A percentile compares a stretch with the other conserved stretches of the same genome.
Evolutionary conservation across 2,329 filamentous ascomycete species (phyloP).

Genomic region (Trichoderma sp.): DNA sequence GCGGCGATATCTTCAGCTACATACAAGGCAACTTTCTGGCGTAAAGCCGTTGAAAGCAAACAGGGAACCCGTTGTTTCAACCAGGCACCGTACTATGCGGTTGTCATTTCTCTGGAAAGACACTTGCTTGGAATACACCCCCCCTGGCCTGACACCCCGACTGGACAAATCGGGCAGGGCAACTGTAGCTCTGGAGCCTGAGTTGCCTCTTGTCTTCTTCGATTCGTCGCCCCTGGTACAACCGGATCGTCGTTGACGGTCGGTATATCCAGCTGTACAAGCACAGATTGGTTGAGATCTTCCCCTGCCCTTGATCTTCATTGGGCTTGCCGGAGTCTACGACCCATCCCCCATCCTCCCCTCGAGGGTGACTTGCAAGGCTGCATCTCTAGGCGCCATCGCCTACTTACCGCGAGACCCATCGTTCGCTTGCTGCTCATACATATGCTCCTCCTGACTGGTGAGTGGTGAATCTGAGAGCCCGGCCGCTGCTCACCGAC

Average conservation of each 20-base stretch:
- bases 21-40: neutral
- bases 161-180: conserved; percentile 11
- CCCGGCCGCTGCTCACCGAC: conserved; percentile 14
- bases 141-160: neutral
- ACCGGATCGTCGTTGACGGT: conserved; percentile 1
- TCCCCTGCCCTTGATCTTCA: neutral
- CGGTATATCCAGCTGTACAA: conserved; percentile 11
- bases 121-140: neutral
- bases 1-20: conserved; percentile 5
- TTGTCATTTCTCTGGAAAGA: neutral
- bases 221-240: neutral
- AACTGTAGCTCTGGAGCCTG: conserved; percentile 19
- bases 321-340: neutral
- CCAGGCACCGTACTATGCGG: neutral
- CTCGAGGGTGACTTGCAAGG: conserved; percentile 15
- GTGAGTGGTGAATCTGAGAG: conserved; percentile 14
- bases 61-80: neutral
- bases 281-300: conserved; percentile 10
- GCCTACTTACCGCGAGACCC: conserved; percentile 18
- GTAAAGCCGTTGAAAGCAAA: neutral
- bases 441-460: conserved; percentile 1
- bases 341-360: neutral
- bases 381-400: conserved; percentile 15
- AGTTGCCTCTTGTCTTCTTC: conserved; percentile 2
- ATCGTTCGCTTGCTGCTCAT: conserved; percentile 2